These are phyloP conservation scores for Vigna hirtella DNA, from an alignment of 306 rosid species.

Conservation along the genomic window DNA sequence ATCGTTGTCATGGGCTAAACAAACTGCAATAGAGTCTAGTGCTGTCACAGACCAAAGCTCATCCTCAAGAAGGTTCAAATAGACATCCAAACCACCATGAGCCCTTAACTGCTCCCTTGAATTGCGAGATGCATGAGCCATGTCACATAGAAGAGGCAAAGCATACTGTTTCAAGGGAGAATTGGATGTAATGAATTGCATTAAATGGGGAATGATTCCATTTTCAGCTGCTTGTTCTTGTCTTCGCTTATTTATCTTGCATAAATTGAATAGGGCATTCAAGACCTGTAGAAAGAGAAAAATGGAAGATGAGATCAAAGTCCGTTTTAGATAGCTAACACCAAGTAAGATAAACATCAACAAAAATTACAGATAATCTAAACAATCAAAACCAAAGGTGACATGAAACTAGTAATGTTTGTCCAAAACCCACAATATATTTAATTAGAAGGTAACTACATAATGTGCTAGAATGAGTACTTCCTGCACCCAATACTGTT, in stretches of 20 bases:
- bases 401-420: constrained; percentile 8
- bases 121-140: constrained; percentile 99
- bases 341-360: neutral
- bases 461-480: constrained; percentile 29
- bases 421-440: no score
- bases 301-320: constrained; percentile 32
- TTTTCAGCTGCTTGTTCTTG: constrained; percentile 99
- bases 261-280: constrained; percentile 91
- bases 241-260: constrained; percentile 99
- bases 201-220: constrained; percentile 98
- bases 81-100: constrained; percentile 98
- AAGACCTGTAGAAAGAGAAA: constrained; percentile 66
- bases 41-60: constrained; percentile 96
- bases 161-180: constrained; percentile 92
- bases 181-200: constrained; percentile 89
- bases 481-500: neutral
- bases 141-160: constrained; percentile 93
- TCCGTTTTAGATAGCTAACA: constrained; percentile 32
- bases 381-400: constrained; percentile 16
- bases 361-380: constrained; percentile 16
- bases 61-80: constrained; percentile 97
- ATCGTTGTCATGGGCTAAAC: constrained; percentile 96
- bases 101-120: constrained; percentile 99
- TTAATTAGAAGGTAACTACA: neutral
- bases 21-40: constrained; percentile 94